Evolutionary conservation across 768 basidiomycete species (phyloP), one percentile per base, ranked within the genome.

Genomic region (Serpula lacrymans): DNA sequence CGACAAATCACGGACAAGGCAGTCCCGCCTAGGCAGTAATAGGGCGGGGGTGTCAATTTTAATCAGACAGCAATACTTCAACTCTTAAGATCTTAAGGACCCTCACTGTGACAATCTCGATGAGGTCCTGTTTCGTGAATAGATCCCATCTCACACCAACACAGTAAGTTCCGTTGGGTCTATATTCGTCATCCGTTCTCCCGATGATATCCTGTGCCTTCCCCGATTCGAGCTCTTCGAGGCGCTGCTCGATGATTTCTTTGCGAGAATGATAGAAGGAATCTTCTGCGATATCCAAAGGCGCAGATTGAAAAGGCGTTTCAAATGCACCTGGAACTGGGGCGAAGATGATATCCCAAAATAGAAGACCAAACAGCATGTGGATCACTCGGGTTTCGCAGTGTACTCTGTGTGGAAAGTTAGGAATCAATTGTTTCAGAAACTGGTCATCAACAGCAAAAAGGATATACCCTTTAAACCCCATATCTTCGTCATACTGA

Each of bases 311-410:
- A 57, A 82, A 96, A 3, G 77, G 77, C 1, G 95, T 98, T 62
- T 98, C 95, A 56, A 98, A 97, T 3, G 90, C 92, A 2, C 95
- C 94, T 1, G 84, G 82, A 12, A 97, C 67, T 13, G 80, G 67
- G 4, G 77, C 70, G 54, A 93, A 96, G 39, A 88, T 75, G 48
- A 88, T 74, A 51, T 96, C 92, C 90, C 91, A 97, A 53, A 96
- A 94, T 17, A 93, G 69, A 1, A 98, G 74, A 2, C 78, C 81
- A 55, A 93, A 98, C 24, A 97, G 67, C 7, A 84, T 84, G 2
- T 77, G 72, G 20, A 88, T 64, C 39, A 97, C 82, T 22, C 85
- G 77, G 5, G 88, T 89, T 68, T 98, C 95, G 23, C 84, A 84
- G 55, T 97, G 94, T 51, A 87, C 81, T 4, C 93, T 96, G 50